These are phyloP conservation scores for Lomentospora prolificans DNA, from an alignment of 2,329 filamentous ascomycete genomes.

Conservation along the genomic window DNA sequence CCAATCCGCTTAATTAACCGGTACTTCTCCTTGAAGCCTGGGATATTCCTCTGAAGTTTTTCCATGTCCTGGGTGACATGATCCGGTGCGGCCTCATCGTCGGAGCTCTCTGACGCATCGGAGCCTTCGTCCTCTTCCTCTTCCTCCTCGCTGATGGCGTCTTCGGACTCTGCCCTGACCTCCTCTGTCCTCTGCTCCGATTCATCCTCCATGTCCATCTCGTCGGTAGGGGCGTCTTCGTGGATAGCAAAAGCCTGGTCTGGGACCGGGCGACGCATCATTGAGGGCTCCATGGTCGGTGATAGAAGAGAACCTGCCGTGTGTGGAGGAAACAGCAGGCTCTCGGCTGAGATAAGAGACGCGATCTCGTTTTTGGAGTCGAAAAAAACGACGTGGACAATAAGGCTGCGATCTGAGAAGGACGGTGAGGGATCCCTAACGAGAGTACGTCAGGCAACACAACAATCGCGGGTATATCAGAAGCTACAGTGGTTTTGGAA, in stretches of 20 bases:
- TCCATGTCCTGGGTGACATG: slow-evolving; percentile 77
- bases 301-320: not conserved
- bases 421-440: not conserved
- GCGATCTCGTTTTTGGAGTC: not conserved
- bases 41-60: slow-evolving; percentile 71
- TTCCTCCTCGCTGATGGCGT: slow-evolving; percentile 24
- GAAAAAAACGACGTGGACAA: too few species aligned
- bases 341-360: not conserved
- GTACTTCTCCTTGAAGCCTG: slow-evolving; percentile 73
- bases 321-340: not conserved
- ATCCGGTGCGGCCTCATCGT: slow-evolving; percentile 57
- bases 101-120: slow-evolving; percentile 34
- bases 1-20: slow-evolving; percentile 93
- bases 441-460: not conserved
- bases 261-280: not conserved
- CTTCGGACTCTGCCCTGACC: slow-evolving; percentile 19
- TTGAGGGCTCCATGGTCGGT: not conserved
- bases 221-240: slow-evolving; percentile 39
- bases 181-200: slow-evolving; percentile 20
- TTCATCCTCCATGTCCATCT: slow-evolving; percentile 32
- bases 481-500: too few species aligned
- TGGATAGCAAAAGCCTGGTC: slow-evolving; percentile 35
- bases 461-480: too few species aligned
- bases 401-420: not conserved
- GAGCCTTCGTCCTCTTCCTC: slow-evolving; percentile 27